These are phyloP conservation scores for Ceriops decandra DNA, from an alignment of 345 rosid genomes.

Conservation along the genomic window DNA sequence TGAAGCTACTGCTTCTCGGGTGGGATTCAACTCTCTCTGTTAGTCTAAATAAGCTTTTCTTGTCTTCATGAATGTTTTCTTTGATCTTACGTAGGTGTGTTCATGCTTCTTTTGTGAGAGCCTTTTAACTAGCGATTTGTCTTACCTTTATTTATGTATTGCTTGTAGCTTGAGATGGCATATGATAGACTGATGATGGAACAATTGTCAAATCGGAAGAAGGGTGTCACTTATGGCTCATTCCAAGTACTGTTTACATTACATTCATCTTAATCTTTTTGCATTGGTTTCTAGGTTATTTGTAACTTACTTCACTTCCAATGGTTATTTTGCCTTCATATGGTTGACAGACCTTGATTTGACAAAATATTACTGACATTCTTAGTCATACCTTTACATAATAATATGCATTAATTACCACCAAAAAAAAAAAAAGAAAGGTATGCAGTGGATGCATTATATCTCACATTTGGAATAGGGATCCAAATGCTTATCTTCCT, in stretches of 20 bases:
- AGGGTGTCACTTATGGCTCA: constrained; percentile 82
- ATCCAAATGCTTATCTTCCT: too few species aligned
- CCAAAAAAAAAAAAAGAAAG: too few species aligned
- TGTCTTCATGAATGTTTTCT: background rate
- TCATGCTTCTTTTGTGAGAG: background rate
- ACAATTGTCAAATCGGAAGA: constrained; percentile 71
- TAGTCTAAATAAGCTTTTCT: background rate
- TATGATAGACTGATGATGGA: constrained; percentile 96
- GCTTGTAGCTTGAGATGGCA: constrained; percentile 85
- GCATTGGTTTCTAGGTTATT: background rate
- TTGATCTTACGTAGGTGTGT: background rate
- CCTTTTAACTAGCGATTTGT: constrained; percentile 3
- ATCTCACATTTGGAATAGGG: too few species aligned
- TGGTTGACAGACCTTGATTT: too few species aligned
- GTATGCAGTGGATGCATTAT: too few species aligned
- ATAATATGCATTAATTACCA: too few species aligned
- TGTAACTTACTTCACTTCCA: background rate
- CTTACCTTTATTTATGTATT: constrained; percentile 12
- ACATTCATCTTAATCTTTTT: constrained; percentile 1
- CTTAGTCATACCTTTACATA: too few species aligned
- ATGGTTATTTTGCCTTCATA: background rate
- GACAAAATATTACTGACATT: too few species aligned
- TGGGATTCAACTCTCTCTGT: constrained; percentile 32
- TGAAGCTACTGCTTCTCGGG: constrained; percentile 72
- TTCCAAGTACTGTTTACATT: constrained; percentile 48